phyloP scores from a whole-genome alignment of 2,329 filamentous ascomycete genomes.

The Hirsutella thompsonii region DNA sequence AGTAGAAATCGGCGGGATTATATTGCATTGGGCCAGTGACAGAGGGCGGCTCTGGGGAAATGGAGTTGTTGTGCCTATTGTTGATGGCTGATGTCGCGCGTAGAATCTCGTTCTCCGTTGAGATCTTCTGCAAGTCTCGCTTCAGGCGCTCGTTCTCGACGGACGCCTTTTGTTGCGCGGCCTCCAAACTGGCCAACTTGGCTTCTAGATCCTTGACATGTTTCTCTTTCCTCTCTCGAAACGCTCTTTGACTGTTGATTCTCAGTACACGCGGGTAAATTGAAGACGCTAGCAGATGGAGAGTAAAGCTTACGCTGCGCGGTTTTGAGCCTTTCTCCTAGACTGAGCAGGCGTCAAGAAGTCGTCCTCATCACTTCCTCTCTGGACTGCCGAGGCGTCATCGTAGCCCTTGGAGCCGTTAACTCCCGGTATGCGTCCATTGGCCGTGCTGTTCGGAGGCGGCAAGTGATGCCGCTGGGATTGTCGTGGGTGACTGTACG shows the following conservation, averaged over 20 bases:
- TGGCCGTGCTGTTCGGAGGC: constrained; percentile 8
- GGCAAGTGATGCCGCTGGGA: constrained; percentile 10
- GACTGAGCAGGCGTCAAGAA: constrained; percentile 43
- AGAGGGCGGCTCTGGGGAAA: constrained; percentile 33
- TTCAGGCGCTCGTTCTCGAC: constrained; percentile 81
- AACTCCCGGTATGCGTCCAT: background rate
- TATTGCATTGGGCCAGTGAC: constrained; percentile 55
- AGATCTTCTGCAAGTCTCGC: constrained; percentile 68
- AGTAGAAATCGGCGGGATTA: constrained; percentile 60
- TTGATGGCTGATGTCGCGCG: constrained; percentile 54
- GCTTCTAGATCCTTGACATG: constrained; percentile 88
- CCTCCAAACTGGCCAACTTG: constrained; percentile 67
- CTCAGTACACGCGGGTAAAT: no score
- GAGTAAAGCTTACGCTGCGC: constrained; percentile 48
- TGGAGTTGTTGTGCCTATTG: constrained; percentile 19
- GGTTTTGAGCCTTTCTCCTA: constrained; percentile 47
- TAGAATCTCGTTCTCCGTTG: constrained; percentile 86
- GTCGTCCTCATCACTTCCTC: constrained; percentile 43
- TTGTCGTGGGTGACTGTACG: background rate
- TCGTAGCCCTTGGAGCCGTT: constrained; percentile 9
- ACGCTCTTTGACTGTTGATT: constrained; percentile 68
- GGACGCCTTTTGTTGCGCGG: constrained; percentile 56
- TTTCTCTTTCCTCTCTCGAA: constrained; percentile 88
- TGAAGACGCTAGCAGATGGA: no score
- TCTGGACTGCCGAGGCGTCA: constrained; percentile 16